Percentiles rank a stretch among this genome's conserved stretches.
Conservation (phyloP, 2,329 filamentous ascomycete genomes). For the Diaporthe sp. region DNA sequence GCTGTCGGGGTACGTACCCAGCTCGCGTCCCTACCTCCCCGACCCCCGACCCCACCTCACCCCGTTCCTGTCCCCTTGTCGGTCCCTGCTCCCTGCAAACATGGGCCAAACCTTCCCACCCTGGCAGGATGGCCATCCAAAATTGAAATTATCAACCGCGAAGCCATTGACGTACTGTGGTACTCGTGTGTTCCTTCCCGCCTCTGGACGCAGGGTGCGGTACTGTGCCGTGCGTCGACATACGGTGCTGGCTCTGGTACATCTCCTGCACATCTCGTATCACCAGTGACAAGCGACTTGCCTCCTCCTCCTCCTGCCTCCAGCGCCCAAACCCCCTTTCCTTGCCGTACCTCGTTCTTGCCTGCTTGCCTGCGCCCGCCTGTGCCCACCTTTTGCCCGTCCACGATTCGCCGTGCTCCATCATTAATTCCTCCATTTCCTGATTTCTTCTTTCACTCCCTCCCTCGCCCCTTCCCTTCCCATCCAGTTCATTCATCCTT, state of each 20-base stretch:
- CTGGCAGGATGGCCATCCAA: neutral
- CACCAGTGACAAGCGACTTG: conserved; percentile 19
- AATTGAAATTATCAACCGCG: conserved; percentile 9
- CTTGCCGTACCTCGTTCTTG: conserved; percentile 2
- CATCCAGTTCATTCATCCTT: conserved; percentile 22
- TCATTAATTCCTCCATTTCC: conserved; percentile 20
- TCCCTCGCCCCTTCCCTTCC: conserved; percentile 1
- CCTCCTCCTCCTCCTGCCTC: neutral
- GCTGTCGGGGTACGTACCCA: neutral
- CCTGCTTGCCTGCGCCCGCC: conserved; percentile 3
- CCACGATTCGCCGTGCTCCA: conserved; percentile 20
- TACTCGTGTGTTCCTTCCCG: neutral
- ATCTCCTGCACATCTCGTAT: conserved; percentile 33
- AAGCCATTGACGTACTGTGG: conserved; percentile 9
- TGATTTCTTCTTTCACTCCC: conserved; percentile 11
- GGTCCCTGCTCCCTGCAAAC: neutral
- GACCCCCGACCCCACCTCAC: neutral
- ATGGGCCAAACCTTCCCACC: conserved; percentile 19
- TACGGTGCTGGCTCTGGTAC: conserved; percentile 24
- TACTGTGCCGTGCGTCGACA: neutral
- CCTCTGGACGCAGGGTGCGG: neutral
- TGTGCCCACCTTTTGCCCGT: conserved; percentile 25
- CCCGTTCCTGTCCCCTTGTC: neutral
- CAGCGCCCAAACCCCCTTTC: conserved; percentile 9
- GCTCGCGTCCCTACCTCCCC: neutral